Percentiles rank a stretch among this genome's conserved stretches.
These are phyloP conservation scores for Hyphodiscus hymeniophilus DNA, from an alignment of 495 filamentous ascomycete genomes.

Conservation along the genomic window DNA sequence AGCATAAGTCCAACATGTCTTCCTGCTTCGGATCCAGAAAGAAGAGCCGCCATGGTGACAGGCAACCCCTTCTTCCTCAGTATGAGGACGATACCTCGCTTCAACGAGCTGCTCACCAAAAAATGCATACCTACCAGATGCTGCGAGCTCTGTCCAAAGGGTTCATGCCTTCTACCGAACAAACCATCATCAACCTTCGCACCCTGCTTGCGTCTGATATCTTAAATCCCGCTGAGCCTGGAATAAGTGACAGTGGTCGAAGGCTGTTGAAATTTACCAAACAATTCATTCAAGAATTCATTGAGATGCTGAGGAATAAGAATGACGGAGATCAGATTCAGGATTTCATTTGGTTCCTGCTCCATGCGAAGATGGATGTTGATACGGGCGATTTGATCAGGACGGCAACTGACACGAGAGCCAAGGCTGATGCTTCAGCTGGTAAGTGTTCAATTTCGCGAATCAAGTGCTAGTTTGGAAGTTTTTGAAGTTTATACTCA, in stretches of 20 bases:
- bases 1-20: slow-evolving; percentile 15
- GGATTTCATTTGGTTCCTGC: slow-evolving; percentile 81
- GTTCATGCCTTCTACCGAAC: slow-evolving; percentile 88
- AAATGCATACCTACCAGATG: slow-evolving; percentile 92
- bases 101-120: slow-evolving; percentile 70
- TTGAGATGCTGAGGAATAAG: slow-evolving; percentile 71
- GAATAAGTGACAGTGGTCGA: slow-evolving; percentile 69
- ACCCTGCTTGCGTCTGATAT: slow-evolving; percentile 70
- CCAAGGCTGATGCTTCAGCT: slow-evolving; percentile 69
- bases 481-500: slow-evolving; percentile 10
- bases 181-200: slow-evolving; percentile 71
- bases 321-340: slow-evolving; percentile 81
- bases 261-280: slow-evolving; percentile 63
- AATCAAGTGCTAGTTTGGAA: not conserved
- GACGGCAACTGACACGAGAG: slow-evolving; percentile 54
- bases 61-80: slow-evolving; percentile 71
- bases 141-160: slow-evolving; percentile 72
- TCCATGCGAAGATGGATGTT: slow-evolving; percentile 60
- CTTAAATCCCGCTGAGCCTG: slow-evolving; percentile 66
- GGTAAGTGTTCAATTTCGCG: slow-evolving; percentile 44
- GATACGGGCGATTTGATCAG: slow-evolving; percentile 53
- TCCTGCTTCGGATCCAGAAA: slow-evolving; percentile 32
- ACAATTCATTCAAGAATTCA: slow-evolving; percentile 64
- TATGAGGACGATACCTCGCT: slow-evolving; percentile 77
- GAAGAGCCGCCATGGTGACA: slow-evolving; percentile 36